phyloP scores from a whole-genome alignment of 108 stramenopile species.

The Cyclotella sp. region DNA sequence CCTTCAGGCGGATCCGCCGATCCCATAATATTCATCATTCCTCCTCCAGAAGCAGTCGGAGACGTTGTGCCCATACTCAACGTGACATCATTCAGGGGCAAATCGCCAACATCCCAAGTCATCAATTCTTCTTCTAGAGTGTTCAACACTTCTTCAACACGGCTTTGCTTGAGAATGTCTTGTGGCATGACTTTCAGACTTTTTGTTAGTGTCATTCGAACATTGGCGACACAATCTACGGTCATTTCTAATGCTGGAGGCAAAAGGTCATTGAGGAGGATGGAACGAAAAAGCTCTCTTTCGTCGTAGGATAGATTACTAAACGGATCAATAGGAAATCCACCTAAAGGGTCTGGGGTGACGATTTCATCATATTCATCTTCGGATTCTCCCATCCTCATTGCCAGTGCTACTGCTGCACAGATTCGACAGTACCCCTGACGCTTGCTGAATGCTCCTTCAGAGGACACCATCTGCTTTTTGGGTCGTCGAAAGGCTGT shows the following conservation, averaged over 20 bases:
- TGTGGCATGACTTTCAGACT: slow-evolving; percentile 70
- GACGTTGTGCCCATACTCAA: neutral
- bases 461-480: slow-evolving; percentile 54
- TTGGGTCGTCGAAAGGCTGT: slow-evolving; percentile 22
- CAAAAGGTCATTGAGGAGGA: slow-evolving; percentile 67
- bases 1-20: slow-evolving; percentile 17
- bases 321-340: slow-evolving; percentile 61
- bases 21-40: neutral
- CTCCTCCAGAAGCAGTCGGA: neutral
- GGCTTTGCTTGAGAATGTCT: slow-evolving; percentile 56
- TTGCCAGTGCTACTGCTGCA: slow-evolving; percentile 66
- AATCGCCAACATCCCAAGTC: slow-evolving; percentile 75
- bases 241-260: slow-evolving; percentile 79
- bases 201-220: slow-evolving; percentile 77
- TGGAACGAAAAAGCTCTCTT: slow-evolving; percentile 62
- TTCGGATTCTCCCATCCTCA: slow-evolving; percentile 66
- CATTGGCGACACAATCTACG: slow-evolving; percentile 81
- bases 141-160: slow-evolving; percentile 63
- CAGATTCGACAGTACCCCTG: slow-evolving; percentile 82
- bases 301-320: slow-evolving; percentile 61
- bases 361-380: neutral
- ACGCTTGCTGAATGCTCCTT: slow-evolving; percentile 74
- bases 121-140: slow-evolving; percentile 77
- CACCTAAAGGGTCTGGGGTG: neutral
- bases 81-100: slow-evolving; percentile 33